These are phyloP conservation scores for Oxyria digyna DNA, from an alignment of 148 eudicot genomes.

Conservation along the genomic window DNA sequence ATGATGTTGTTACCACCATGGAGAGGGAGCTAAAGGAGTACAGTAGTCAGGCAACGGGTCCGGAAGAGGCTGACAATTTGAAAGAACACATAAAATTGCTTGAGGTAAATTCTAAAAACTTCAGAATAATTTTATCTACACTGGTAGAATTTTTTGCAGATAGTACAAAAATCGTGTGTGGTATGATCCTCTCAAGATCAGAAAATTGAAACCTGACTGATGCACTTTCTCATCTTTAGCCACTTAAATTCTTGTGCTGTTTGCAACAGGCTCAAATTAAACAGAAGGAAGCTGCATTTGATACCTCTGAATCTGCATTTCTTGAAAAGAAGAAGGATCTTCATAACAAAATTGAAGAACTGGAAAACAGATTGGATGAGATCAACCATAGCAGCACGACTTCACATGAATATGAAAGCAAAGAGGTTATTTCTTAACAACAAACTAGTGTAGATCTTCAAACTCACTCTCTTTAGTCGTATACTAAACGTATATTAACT, in stretches of 20 bases:
- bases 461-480: neutral
- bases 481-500: neutral
- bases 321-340: constrained; percentile 57
- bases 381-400: constrained; percentile 19
- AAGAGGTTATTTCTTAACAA: constrained; percentile 21
- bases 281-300: constrained; percentile 58
- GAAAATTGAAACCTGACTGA: no score
- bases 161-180: no score
- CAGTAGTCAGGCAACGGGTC: no score
- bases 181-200: no score
- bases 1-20: constrained; percentile 37
- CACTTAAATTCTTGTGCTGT: neutral
- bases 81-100: constrained; percentile 56
- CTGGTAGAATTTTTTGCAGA: no score
- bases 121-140: no score
- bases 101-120: constrained; percentile 39
- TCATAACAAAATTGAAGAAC: constrained; percentile 45
- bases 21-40: constrained; percentile 60
- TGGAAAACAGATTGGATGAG: constrained; percentile 43
- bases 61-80: constrained; percentile 33
- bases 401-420: constrained; percentile 11
- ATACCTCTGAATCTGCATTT: constrained; percentile 53
- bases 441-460: neutral
- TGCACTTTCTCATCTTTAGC: no score
- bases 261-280: constrained; percentile 49